Evolutionary conservation across 2,329 filamentous ascomycete genomes (phyloP).

Genomic region (Pseudopithomyces chartarum): DNA sequence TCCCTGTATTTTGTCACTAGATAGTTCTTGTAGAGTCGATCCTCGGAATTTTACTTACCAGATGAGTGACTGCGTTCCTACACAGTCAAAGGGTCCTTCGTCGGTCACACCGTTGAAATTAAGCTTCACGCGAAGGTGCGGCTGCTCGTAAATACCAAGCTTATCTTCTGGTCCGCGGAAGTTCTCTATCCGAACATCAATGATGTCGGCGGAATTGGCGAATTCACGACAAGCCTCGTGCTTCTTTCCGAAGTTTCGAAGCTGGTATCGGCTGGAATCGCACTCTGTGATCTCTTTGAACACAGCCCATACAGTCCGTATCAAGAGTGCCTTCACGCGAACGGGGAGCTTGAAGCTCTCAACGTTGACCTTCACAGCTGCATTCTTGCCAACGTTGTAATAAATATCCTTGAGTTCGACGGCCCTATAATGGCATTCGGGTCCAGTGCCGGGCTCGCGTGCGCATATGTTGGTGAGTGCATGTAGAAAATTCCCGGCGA

Average conservation of each 20-base stretch:
- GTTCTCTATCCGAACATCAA: background rate
- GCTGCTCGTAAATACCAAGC: background rate
- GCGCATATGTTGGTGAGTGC: background rate
- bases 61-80: background rate
- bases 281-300: conserved; percentile 1
- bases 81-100: background rate
- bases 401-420: background rate
- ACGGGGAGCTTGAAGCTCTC: background rate
- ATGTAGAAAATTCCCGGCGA: background rate
- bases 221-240: background rate
- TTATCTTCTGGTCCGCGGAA: background rate
- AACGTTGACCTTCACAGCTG: background rate
- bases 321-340: background rate
- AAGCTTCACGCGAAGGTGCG: background rate
- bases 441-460: background rate
- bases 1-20: background rate
- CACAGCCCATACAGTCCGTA: background rate
- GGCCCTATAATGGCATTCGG: background rate
- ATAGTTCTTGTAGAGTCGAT: background rate
- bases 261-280: background rate
- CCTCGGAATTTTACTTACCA: background rate
- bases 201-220: background rate
- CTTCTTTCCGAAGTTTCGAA: background rate
- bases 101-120: background rate
- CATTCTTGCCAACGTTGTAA: background rate